Conservation (phyloP, 176 grass and related monocot species). For the Rhynchospora tenuis region DNA sequence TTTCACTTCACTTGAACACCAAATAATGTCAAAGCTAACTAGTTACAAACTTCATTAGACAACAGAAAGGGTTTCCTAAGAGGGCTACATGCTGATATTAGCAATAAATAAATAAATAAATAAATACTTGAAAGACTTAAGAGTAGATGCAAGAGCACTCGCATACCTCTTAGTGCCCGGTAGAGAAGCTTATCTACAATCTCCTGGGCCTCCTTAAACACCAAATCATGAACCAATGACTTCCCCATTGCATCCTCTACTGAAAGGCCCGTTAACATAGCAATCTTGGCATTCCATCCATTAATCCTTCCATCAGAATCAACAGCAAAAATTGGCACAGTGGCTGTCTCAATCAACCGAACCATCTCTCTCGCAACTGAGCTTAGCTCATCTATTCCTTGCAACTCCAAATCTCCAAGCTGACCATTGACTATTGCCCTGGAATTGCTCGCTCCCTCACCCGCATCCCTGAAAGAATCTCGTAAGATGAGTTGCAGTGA, state of each 20-base stretch:
- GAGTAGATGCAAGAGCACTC: neutral
- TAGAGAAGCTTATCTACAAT: constrained; percentile 63
- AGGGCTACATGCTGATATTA: neutral
- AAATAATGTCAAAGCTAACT: neutral
- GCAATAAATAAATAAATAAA: neutral
- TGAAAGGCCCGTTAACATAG: constrained; percentile 78
- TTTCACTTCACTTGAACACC: too few relatives aligned
- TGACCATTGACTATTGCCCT: constrained; percentile 61
- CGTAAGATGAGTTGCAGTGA: constrained; percentile 93
- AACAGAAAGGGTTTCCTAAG: neutral
- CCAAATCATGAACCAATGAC: constrained; percentile 84
- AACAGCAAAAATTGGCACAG: constrained; percentile 91
- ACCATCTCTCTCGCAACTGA: constrained; percentile 94
- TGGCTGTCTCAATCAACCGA: constrained; percentile 87
- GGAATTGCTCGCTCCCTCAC: constrained; percentile 54
- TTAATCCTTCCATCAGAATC: constrained; percentile 81
- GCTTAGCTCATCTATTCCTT: constrained; percentile 88
- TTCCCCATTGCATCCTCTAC: constrained; percentile 96
- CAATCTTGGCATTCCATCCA: constrained; percentile 98
- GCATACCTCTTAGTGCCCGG: constrained; percentile 69
- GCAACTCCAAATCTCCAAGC: constrained; percentile 62
- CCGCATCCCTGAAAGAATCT: constrained; percentile 61
- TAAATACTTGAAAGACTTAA: neutral
- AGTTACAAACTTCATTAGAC: neutral
- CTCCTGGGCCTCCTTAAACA: constrained; percentile 67